These are phyloP conservation scores for Helenozyma baotianmanensis DNA, from an alignment of 805 yeast species.

Conservation along the genomic window DNA sequence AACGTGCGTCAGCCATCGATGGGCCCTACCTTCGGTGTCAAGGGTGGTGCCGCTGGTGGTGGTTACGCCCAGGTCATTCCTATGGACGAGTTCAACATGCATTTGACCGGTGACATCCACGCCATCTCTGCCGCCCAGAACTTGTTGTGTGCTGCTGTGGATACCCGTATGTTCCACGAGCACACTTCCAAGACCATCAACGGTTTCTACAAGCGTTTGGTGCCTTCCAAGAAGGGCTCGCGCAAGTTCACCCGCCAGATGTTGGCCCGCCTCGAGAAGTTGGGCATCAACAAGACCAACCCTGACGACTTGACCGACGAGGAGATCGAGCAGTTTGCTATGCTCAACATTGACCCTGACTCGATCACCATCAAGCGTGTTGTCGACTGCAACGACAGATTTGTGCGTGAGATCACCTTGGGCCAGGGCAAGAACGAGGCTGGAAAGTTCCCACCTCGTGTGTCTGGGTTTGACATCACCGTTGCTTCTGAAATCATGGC, in stretches of 20 bases:
- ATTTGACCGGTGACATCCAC: slow-evolving; percentile 95
- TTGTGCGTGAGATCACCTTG: slow-evolving; percentile 80
- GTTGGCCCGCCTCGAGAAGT: slow-evolving; percentile 67
- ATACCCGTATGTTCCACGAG: slow-evolving; percentile 96
- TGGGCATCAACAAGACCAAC: slow-evolving; percentile 77
- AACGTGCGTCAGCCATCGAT: slow-evolving; percentile 96
- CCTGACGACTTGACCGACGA: slow-evolving; percentile 77
- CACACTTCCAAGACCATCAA: slow-evolving; percentile 71
- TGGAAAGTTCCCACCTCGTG: slow-evolving; percentile 70
- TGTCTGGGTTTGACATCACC: slow-evolving; percentile 91
- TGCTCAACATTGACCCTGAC: slow-evolving; percentile 84
- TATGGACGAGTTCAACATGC: slow-evolving; percentile 98
- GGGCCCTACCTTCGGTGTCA: slow-evolving; percentile 99
- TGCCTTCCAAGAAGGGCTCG: slow-evolving; percentile 78
- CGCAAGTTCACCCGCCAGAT: slow-evolving; percentile 77
- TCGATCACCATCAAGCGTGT: slow-evolving; percentile 91
- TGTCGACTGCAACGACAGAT: slow-evolving; percentile 90
- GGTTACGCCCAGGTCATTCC: slow-evolving; percentile 98
- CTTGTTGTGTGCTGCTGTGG: slow-evolving; percentile 92
- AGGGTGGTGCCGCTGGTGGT: slow-evolving; percentile 99
- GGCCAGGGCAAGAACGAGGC: slow-evolving; percentile 90
- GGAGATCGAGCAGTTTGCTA: slow-evolving; percentile 70
- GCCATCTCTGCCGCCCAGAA: slow-evolving; percentile 94
- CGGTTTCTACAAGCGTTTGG: slow-evolving; percentile 78
- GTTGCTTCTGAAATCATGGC: slow-evolving; percentile 98